These are phyloP conservation scores for Pilaira anomala DNA, from an alignment of 192 early-diverging fungal species.

Conservation along the genomic window DNA sequence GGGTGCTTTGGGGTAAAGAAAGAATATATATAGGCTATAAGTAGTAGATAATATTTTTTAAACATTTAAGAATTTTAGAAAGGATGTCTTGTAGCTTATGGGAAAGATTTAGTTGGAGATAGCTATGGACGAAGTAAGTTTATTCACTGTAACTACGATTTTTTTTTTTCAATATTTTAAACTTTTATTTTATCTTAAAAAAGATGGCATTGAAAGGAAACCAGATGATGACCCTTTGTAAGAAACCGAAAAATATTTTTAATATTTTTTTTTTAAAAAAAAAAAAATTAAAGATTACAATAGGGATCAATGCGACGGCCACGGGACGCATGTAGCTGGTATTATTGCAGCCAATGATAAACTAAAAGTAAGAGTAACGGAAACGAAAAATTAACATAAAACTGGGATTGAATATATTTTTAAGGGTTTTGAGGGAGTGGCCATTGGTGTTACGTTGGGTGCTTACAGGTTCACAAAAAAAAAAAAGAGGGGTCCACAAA, in stretches of 20 bases:
- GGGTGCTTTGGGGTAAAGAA: conserved; percentile 51
- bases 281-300: neutral
- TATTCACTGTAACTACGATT: too few relatives aligned
- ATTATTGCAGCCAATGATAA: conserved; percentile 44
- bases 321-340: conserved; percentile 65
- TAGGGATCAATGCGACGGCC: conserved; percentile 43
- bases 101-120: conserved; percentile 65
- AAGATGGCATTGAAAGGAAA: neutral
- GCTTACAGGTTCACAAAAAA: conserved; percentile 56
- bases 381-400: neutral
- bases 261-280: neutral
- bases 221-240: conserved; percentile 26
- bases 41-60: too few relatives aligned
- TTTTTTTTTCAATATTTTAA: conserved; percentile 4
- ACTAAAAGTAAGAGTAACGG: neutral
- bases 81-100: conserved; percentile 56
- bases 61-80: neutral
- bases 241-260: neutral
- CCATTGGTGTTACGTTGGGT: conserved; percentile 62
- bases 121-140: conserved; percentile 34
- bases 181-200: too few relatives aligned
- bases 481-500: neutral
- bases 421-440: conserved; percentile 54
- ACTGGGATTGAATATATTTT: conserved; percentile 9
- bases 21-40: neutral